Percentiles rank a stretch among this genome's conserved stretches.
Conservation (phyloP, 306 rosid genomes). For the Glycyrrhiza uralensis region DNA sequence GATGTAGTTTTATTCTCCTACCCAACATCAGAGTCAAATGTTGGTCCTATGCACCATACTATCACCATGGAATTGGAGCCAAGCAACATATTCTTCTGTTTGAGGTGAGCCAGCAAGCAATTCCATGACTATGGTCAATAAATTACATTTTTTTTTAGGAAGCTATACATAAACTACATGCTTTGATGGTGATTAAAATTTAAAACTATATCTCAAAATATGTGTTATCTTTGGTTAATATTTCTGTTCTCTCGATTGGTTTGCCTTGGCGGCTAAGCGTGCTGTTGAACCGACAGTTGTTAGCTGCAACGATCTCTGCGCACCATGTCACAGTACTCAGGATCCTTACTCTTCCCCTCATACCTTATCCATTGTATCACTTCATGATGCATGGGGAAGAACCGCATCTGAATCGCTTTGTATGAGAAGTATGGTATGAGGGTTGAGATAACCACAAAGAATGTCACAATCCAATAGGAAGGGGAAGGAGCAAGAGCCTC, state of each 20-base stretch:
- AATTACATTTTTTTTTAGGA: neutral
- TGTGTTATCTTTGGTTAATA: conserved; percentile 28
- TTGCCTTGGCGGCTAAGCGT: conserved; percentile 64
- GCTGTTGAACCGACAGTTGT: conserved; percentile 69
- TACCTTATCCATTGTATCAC: conserved; percentile 74
- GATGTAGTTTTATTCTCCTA: conserved; percentile 1
- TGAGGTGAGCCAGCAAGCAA: conserved; percentile 1
- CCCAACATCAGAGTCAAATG: neutral
- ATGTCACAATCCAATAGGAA: conserved; percentile 63
- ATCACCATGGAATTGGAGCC: neutral
- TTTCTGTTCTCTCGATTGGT: conserved; percentile 12
- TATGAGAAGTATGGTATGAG: conserved; percentile 71
- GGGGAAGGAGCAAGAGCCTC: conserved; percentile 83
- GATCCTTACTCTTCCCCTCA: conserved; percentile 58
- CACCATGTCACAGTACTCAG: conserved; percentile 47
- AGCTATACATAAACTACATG: conserved; percentile 2
- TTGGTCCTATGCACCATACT: conserved; percentile 7
- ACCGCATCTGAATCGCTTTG: conserved; percentile 73
- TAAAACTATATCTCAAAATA: neutral
- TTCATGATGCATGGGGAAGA: conserved; percentile 85
- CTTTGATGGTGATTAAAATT: neutral
- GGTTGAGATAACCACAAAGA: conserved; percentile 65
- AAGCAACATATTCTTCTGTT: neutral
- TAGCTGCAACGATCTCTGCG: conserved; percentile 46
- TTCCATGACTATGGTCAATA: conserved; percentile 10